Percentiles rank a stretch among this genome's conserved stretches.
Conservation (phyloP, 2,329 filamentous ascomycete genomes). For the Pseudogymnoascus verrucosus region DNA sequence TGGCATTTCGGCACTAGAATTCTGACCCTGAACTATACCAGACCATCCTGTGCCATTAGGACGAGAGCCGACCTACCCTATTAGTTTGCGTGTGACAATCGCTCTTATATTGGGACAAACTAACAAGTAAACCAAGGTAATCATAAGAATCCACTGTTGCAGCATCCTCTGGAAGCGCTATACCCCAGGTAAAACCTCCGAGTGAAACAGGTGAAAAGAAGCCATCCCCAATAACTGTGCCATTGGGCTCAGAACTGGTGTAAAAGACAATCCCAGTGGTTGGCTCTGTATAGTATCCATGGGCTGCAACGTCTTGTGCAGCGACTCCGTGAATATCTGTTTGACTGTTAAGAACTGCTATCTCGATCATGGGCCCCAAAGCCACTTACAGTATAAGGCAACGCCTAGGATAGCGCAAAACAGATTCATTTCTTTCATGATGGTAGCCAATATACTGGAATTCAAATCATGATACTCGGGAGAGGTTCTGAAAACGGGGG, state of each 20-base stretch:
- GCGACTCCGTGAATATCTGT: constrained; percentile 18
- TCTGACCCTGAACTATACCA: constrained; percentile 46
- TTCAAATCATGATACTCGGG: background rate
- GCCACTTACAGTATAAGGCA: constrained; percentile 20
- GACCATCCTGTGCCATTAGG: constrained; percentile 46
- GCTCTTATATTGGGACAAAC: constrained; percentile 14
- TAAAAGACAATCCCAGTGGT: constrained; percentile 47
- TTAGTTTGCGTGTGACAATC: background rate
- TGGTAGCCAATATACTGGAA: constrained; percentile 14
- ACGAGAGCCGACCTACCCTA: constrained; percentile 33
- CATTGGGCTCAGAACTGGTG: constrained; percentile 37
- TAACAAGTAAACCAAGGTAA: constrained; percentile 51
- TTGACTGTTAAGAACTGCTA: constrained; percentile 10
- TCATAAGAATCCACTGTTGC: constrained; percentile 41
- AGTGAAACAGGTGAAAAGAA: constrained; percentile 21
- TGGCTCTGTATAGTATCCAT: constrained; percentile 34
- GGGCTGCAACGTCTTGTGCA: constrained; percentile 24
- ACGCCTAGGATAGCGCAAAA: constrained; percentile 18
- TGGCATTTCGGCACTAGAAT: constrained; percentile 39
- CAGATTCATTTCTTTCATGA: constrained; percentile 22
- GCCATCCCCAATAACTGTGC: constrained; percentile 28
- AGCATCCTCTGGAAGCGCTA: constrained; percentile 45
- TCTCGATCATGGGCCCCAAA: background rate
- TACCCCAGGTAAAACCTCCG: constrained; percentile 44
- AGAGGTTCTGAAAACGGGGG: background rate